These are phyloP conservation scores for Litchi chinensis DNA, from an alignment of 345 rosid species.

Conservation along the genomic window DNA sequence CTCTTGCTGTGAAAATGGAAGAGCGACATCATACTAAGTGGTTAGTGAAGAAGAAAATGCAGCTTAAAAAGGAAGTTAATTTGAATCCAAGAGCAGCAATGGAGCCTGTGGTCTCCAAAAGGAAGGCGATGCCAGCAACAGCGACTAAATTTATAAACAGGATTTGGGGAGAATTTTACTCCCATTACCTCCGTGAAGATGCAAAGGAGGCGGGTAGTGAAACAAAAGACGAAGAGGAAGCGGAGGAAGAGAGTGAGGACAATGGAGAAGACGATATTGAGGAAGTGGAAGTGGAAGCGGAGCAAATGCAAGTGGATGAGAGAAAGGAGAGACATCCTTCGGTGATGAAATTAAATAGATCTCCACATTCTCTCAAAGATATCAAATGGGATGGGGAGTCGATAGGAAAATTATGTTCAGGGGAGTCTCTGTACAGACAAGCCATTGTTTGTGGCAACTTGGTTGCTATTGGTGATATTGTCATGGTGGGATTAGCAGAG, in stretches of 20 bases:
- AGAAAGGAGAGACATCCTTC: constrained; percentile 21
- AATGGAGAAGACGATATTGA: constrained; percentile 46
- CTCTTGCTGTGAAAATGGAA: constrained; percentile 67
- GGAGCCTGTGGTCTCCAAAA: constrained; percentile 47
- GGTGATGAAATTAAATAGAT: constrained; percentile 15
- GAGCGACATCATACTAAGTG: constrained; percentile 72
- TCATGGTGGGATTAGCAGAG: constrained; percentile 37
- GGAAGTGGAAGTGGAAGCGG: constrained; percentile 25
- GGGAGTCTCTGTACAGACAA: constrained; percentile 50
- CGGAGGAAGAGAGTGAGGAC: constrained; percentile 42
- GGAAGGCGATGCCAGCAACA: constrained; percentile 78
- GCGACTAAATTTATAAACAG: constrained; percentile 72
- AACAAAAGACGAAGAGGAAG: constrained; percentile 45
- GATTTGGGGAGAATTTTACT: constrained; percentile 84
- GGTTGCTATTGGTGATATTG: constrained; percentile 52
- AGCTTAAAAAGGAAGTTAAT: constrained; percentile 45
- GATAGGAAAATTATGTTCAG: constrained; percentile 39
- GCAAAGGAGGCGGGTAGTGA: constrained; percentile 36
- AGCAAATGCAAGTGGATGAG: constrained; percentile 16
- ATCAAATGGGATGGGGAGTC: constrained; percentile 54
- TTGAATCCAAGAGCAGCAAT: constrained; percentile 64
- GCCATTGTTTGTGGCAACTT: constrained; percentile 47
- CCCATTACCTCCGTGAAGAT: constrained; percentile 58
- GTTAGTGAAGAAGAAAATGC: constrained; percentile 52
- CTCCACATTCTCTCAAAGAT: constrained; percentile 34